Base-by-base conservation (phyloP, 805 yeast species). In the Phaffomyces opuntiae region DNA sequence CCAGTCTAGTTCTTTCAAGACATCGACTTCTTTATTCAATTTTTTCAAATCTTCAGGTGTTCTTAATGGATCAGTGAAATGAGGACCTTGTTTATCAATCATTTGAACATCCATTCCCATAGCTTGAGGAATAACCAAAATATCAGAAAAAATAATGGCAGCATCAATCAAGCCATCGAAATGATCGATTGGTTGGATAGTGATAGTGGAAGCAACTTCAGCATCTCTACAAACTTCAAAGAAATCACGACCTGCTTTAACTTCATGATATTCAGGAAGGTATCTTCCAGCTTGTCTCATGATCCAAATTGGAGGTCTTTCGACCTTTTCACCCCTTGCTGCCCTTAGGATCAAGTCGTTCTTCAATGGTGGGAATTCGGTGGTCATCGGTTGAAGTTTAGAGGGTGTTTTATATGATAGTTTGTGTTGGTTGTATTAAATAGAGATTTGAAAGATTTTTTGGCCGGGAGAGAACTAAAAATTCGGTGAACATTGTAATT, bases 251-350 rank as follows among this genome's bases (percentile, higher is more conserved):
- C 75, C 75, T 42, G 78, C 95, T 62, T 93, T 93, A 40, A 81
- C 96, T 61, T 80, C 77, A 63, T 90, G 96, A 63, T 93, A 93
- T 62, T 93, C 96, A 27, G 95, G 95, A 33, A 73, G 69, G 58
- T 90, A 89, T 50, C 97, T 75, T 17, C 97, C 97, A n/a, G 97
- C 97, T 70, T 89, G 97, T 67, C 97, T 80, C 97, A 89, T 89
- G 54, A 90, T 84, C 97, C 97, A 93, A 49, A 93, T 80, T 17
- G 99, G 99, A 2, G 99, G 97, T 62, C 99, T 80, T 67, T 93
- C 98, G 36, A 91, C 97, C 49, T 69, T 69, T 62, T 91, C 96
- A 45, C 59, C 97, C 53, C 74, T 74, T 11, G 98, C 97, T 4
- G 98, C 96, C 56, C 99, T 74, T 52, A 93, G 70, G 34, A 93